Conservation (phyloP, 208 protist genomes). For the Acanthamoeba culbertsoni region DNA sequence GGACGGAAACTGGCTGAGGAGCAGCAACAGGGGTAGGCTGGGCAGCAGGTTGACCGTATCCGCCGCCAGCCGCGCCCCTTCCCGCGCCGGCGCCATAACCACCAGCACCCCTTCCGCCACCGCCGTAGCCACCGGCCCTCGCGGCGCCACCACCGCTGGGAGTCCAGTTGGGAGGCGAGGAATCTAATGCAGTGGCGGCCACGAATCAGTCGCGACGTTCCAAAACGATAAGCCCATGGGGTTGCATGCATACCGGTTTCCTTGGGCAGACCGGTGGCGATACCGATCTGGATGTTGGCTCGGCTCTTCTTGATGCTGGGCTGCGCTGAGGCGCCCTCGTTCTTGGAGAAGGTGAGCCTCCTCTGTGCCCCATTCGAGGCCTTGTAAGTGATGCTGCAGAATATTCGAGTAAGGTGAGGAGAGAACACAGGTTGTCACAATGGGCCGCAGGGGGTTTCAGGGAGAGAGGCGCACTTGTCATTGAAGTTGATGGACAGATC, state of each 20-base stretch:
- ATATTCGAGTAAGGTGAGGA: neutral
- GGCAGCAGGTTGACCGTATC: neutral
- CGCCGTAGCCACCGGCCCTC: neutral
- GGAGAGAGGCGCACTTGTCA: constrained; percentile 35
- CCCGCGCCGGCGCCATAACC: neutral
- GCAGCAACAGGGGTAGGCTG: neutral
- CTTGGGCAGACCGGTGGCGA: constrained; percentile 69
- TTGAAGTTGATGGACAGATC: constrained; percentile 70
- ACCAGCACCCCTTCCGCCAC: neutral
- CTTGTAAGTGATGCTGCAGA: constrained; percentile 67
- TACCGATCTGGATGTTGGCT: constrained; percentile 54
- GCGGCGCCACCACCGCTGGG: neutral
- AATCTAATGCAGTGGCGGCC: neutral
- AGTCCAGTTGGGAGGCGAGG: constrained; percentile 19
- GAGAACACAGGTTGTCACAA: neutral
- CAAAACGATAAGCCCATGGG: neutral
- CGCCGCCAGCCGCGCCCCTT: too few relatives aligned
- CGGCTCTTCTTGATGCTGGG: constrained; percentile 65
- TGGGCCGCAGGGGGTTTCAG: neutral
- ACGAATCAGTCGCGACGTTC: neutral
- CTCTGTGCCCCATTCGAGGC: constrained; percentile 68
- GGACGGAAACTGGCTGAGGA: neutral
- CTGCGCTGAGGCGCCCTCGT: neutral
- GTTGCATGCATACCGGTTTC: constrained; percentile 35
- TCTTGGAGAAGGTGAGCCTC: constrained; percentile 25